phyloP scores from a whole-genome alignment of 2,329 filamentous ascomycete genomes.

The Calonectria hawksworthii region DNA sequence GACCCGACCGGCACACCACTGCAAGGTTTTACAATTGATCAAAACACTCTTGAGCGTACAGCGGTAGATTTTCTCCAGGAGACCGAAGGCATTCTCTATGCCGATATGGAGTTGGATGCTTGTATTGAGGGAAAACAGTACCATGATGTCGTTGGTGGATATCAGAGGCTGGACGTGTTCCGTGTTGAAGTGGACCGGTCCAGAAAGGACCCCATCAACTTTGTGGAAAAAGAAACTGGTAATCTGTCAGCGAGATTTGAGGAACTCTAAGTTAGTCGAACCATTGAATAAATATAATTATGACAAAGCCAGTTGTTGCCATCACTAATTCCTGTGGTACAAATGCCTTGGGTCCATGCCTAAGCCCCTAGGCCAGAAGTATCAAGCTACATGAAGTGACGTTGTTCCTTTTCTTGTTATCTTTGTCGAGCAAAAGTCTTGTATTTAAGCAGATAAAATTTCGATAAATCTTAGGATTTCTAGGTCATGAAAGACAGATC shows the following conservation, averaged over 20 bases:
- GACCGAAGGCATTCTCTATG: constrained; percentile 65
- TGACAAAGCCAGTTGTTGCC: background rate
- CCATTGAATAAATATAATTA: background rate
- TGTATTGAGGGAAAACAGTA: constrained; percentile 70
- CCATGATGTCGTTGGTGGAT: constrained; percentile 68
- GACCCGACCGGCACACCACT: constrained; percentile 62
- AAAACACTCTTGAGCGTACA: constrained; percentile 32
- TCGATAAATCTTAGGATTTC: too few species aligned
- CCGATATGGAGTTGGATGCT: constrained; percentile 62
- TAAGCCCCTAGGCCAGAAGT: too few species aligned
- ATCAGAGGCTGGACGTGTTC: constrained; percentile 69
- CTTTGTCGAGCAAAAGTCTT: too few species aligned
- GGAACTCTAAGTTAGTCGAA: background rate
- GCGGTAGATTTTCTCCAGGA: constrained; percentile 56
- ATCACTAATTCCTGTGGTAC: too few species aligned
- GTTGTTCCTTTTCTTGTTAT: too few species aligned
- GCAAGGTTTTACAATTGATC: constrained; percentile 53
- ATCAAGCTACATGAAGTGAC: too few species aligned
- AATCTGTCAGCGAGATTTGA: background rate
- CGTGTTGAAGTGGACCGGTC: constrained; percentile 62
- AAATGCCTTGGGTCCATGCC: background rate
- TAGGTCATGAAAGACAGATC: too few species aligned
- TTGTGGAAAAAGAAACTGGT: background rate
- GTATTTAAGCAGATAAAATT: too few species aligned
- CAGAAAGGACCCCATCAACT: constrained; percentile 19